Evolutionary conservation across 1,139 yeast genomes (phyloP).

Genomic region (Starmera stellimalicola): DNA sequence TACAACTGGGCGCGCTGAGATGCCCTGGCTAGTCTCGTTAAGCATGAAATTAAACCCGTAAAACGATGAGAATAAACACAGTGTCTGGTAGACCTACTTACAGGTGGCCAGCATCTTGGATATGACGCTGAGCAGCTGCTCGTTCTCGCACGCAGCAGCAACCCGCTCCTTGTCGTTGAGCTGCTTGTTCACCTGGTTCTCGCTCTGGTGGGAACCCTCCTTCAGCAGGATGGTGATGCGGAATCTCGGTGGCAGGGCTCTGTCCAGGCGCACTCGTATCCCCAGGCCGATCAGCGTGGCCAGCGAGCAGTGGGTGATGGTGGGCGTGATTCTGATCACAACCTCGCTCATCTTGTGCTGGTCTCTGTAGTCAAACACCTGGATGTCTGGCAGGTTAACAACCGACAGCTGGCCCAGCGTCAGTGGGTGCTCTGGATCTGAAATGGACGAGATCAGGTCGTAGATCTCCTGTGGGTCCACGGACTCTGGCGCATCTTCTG

Average conservation of each 20-base stretch:
- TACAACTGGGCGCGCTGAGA: no score
- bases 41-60: no score
- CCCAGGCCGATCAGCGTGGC: slow-evolving; percentile 96
- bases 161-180: slow-evolving; percentile 95
- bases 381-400: slow-evolving; percentile 75
- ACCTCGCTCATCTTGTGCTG: slow-evolving; percentile 61
- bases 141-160: slow-evolving; percentile 98
- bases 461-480: slow-evolving; percentile 73
- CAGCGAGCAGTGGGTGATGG: slow-evolving; percentile 93
- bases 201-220: slow-evolving; percentile 93
- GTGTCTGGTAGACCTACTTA: no score
- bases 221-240: slow-evolving; percentile 73
- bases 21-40: no score
- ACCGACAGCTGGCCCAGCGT: slow-evolving; percentile 93
- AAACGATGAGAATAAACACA: no score
- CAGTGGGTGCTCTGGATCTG: slow-evolving; percentile 97
- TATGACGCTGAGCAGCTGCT: slow-evolving; percentile 78
- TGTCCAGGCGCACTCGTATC: slow-evolving; percentile 80
- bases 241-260: slow-evolving; percentile 81
- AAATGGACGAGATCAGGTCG: slow-evolving; percentile 73
- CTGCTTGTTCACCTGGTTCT: slow-evolving; percentile 91
- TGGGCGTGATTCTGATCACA: slow-evolving; percentile 82
- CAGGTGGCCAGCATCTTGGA: slow-evolving; percentile 89
- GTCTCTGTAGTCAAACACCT: slow-evolving; percentile 47
- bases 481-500: slow-evolving; percentile 44